These are phyloP conservation scores for Picea abies DNA, from an alignment of 83 land plant species.

Conservation along the genomic window DNA sequence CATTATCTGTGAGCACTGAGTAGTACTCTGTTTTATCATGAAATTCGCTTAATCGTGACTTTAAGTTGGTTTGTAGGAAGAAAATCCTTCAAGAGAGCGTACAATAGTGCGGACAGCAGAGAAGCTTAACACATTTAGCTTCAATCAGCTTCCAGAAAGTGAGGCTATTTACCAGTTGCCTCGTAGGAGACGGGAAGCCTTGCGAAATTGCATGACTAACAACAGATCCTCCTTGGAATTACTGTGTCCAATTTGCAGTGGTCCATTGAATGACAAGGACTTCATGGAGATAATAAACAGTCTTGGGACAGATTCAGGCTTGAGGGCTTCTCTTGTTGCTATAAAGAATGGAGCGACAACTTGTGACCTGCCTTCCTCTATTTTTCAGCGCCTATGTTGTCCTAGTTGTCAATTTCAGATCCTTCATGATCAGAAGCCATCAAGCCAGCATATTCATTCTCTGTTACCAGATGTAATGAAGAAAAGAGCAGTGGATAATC, in stretches of 20 bases:
- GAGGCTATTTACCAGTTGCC: slow-evolving; percentile 27
- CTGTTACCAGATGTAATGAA: slow-evolving; percentile 54
- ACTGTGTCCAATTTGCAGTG: slow-evolving; percentile 76
- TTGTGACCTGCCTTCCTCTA: background rate
- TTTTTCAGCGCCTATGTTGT: slow-evolving; percentile 49
- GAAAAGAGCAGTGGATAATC: slow-evolving; percentile 24
- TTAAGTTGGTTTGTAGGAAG: slow-evolving; percentile 53
- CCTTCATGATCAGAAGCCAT: slow-evolving; percentile 42
- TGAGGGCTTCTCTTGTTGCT: slow-evolving; percentile 12
- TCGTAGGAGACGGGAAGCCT: slow-evolving; percentile 46
- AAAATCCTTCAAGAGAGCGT: slow-evolving; percentile 88
- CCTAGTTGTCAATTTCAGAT: slow-evolving; percentile 87
- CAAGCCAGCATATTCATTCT: slow-evolving; percentile 29
- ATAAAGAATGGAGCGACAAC: slow-evolving; percentile 12
- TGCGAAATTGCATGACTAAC: slow-evolving; percentile 19
- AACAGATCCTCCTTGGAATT: slow-evolving; percentile 39
- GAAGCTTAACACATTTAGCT: slow-evolving; percentile 84
- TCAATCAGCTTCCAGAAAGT: slow-evolving; percentile 56
- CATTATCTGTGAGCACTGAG: slow-evolving; percentile 1
- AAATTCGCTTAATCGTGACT: background rate
- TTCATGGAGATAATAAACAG: slow-evolving; percentile 11
- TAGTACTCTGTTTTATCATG: background rate
- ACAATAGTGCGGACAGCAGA: slow-evolving; percentile 94
- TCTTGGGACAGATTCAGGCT: slow-evolving; percentile 9
- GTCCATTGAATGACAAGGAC: slow-evolving; percentile 69